Evolutionary conservation across 1,139 yeast genomes (phyloP).

Genomic region (Saccharomyces hybrid): DNA sequence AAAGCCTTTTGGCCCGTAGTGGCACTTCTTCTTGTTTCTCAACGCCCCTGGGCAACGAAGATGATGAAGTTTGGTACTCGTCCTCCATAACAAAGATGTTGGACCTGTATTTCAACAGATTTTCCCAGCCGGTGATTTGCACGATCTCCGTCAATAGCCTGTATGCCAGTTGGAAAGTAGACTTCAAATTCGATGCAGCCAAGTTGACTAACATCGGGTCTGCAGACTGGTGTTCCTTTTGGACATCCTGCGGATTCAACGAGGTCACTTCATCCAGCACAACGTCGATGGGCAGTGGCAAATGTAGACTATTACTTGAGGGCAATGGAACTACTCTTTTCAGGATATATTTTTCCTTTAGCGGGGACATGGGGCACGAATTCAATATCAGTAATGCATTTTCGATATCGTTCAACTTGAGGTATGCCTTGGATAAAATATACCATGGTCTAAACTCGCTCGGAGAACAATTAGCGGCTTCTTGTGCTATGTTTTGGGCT

Average conservation of each 20-base stretch:
- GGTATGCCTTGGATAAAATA: constrained; percentile 63
- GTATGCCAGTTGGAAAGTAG: constrained; percentile 81
- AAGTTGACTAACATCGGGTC: constrained; percentile 67
- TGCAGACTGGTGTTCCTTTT: constrained; percentile 45
- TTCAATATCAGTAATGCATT: constrained; percentile 80
- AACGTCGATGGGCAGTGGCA: constrained; percentile 84
- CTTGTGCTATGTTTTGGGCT: constrained; percentile 68
- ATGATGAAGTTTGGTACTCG: constrained; percentile 44
- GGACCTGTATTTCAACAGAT: constrained; percentile 70
- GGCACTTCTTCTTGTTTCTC: constrained; percentile 33
- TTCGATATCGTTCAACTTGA: constrained; percentile 68
- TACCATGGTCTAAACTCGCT: constrained; percentile 94
- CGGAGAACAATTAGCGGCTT: constrained; percentile 82
- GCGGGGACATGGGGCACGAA: constrained; percentile 90
- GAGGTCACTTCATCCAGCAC: constrained; percentile 50
- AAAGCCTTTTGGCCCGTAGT: constrained; percentile 54
- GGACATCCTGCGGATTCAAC: constrained; percentile 44
- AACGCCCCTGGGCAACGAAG: constrained; percentile 40
- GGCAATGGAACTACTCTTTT: constrained; percentile 34
- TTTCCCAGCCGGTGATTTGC: constrained; percentile 83
- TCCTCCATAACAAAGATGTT: constrained; percentile 95
- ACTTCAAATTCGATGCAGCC: constrained; percentile 77
- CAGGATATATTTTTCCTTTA: constrained; percentile 63
- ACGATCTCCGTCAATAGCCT: constrained; percentile 71
- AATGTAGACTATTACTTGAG: constrained; percentile 39